phyloP scores from a whole-genome alignment of 1,284 basidiomycete genomes.

The Mycena sp. region DNA sequence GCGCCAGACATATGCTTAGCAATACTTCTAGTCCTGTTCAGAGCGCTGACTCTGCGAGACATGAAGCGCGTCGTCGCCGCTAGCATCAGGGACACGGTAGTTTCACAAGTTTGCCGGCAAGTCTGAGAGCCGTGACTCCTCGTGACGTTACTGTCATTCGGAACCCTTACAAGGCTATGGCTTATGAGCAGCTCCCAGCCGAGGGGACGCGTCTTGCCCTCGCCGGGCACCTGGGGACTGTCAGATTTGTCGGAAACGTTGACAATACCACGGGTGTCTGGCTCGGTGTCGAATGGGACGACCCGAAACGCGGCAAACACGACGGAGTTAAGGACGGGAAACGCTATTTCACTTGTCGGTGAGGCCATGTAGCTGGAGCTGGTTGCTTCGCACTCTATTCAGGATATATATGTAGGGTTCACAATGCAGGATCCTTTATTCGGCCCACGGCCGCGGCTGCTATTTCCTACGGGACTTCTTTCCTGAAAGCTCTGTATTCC shows the following conservation, averaged over 20 bases:
- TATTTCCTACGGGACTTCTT: slow-evolving; percentile 72
- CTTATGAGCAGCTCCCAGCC: slow-evolving; percentile 35
- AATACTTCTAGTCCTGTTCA: slow-evolving; percentile 64
- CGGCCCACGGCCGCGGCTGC: slow-evolving; percentile 61
- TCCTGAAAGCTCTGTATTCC: slow-evolving; percentile 76
- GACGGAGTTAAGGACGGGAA: slow-evolving; percentile 82
- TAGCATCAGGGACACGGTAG: slow-evolving; percentile 20
- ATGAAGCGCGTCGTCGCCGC: slow-evolving; percentile 42
- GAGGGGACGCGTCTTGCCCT: slow-evolving; percentile 62
- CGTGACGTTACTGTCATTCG: not conserved
- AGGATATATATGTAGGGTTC: slow-evolving; percentile 48
- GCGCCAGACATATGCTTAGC: slow-evolving; percentile 59
- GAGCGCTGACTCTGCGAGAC: slow-evolving; percentile 52
- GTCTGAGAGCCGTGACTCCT: not conserved
- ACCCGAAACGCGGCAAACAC: slow-evolving; percentile 85
- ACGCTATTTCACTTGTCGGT: slow-evolving; percentile 85
- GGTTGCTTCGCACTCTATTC: slow-evolving; percentile 14
- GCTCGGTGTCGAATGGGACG: slow-evolving; percentile 98
- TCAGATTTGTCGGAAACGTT: slow-evolving; percentile 78
- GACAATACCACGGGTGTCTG: slow-evolving; percentile 75
- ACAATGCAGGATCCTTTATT: slow-evolving; percentile 78
- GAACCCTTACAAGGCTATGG: slow-evolving; percentile 27
- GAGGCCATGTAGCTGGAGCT: slow-evolving; percentile 40
- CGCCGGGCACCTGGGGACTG: slow-evolving; percentile 66
- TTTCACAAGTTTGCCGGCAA: slow-evolving; percentile 38